A percentile compares a stretch with the other conserved stretches of the same genome.
phyloP scores from a whole-genome alignment of 106 monocot genomes.

The Platanthera guangdongensis region DNA sequence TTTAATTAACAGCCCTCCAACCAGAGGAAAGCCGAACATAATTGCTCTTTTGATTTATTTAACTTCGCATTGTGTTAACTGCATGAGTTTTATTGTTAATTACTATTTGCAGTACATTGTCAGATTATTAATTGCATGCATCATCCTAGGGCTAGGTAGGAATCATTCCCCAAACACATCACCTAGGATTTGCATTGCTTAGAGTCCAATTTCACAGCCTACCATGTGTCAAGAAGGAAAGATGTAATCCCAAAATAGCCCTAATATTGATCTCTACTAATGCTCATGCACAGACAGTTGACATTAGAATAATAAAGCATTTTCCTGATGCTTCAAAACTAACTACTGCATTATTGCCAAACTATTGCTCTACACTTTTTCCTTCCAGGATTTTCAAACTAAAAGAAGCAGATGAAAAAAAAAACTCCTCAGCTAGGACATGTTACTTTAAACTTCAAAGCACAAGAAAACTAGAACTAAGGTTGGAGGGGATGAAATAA shows the following conservation, averaged over 20 bases:
- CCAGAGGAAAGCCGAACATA: too few species aligned
- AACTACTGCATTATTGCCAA: neutral
- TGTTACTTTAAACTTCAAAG: neutral
- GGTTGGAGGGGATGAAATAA: neutral
- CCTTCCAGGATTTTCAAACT: neutral
- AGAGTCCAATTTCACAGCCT: too few species aligned
- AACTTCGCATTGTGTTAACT: too few species aligned
- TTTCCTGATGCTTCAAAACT: neutral
- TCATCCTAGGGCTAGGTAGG: too few species aligned
- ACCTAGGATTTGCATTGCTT: too few species aligned
- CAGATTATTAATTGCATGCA: too few species aligned
- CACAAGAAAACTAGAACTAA: neutral
- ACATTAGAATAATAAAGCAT: conserved; percentile 3
- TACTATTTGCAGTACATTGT: too few species aligned
- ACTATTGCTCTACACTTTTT: neutral
- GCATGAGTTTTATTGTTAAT: too few species aligned
- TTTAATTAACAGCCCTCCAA: too few species aligned
- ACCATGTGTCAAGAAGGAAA: neutral
- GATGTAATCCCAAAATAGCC: neutral
- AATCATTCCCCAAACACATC: too few species aligned
- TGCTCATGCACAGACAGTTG: neutral
- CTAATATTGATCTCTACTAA: neutral
- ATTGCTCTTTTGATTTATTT: too few species aligned
- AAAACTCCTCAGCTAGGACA: neutral
- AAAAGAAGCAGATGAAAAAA: neutral